Percentiles rank a stretch among this genome's conserved stretches.
These are phyloP conservation scores for Sporodiniella umbellata DNA, from an alignment of 371 early-diverging fungal genomes.

Conservation along the genomic window DNA sequence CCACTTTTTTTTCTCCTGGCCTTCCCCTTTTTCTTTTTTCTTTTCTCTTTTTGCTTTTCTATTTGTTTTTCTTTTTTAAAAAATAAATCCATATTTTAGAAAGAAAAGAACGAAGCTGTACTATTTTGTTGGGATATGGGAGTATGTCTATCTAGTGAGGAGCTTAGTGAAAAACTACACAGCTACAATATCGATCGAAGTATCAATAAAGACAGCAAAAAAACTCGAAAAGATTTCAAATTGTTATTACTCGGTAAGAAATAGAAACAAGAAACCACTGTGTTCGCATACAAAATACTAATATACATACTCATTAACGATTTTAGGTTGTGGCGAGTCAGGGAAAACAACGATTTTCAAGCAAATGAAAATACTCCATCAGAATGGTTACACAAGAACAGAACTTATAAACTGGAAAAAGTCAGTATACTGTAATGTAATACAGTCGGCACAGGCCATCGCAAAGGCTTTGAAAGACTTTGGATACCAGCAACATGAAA, in stretches of 20 bases:
- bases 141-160: constrained; percentile 64
- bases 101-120: no score
- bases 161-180: constrained; percentile 50
- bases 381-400: constrained; percentile 77
- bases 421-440: constrained; percentile 77
- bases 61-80: constrained; percentile 6
- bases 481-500: constrained; percentile 48
- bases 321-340: constrained; percentile 80
- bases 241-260: constrained; percentile 66
- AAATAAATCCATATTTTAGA: not conserved
- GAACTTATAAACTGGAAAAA: constrained; percentile 75
- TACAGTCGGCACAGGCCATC: constrained; percentile 70
- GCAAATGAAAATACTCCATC: constrained; percentile 93
- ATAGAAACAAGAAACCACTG: not conserved
- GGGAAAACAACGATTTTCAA: constrained; percentile 93
- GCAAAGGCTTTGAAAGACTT: constrained; percentile 60
- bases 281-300: no score
- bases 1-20: no score
- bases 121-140: constrained; percentile 49
- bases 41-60: constrained; percentile 7
- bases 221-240: constrained; percentile 64
- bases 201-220: constrained; percentile 63
- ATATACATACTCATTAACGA: not conserved
- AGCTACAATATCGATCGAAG: constrained; percentile 59
- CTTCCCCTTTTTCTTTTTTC: constrained; percentile 8